Conservation (phyloP, 169 alveolate species). For the Eimeria maxima region DNA sequence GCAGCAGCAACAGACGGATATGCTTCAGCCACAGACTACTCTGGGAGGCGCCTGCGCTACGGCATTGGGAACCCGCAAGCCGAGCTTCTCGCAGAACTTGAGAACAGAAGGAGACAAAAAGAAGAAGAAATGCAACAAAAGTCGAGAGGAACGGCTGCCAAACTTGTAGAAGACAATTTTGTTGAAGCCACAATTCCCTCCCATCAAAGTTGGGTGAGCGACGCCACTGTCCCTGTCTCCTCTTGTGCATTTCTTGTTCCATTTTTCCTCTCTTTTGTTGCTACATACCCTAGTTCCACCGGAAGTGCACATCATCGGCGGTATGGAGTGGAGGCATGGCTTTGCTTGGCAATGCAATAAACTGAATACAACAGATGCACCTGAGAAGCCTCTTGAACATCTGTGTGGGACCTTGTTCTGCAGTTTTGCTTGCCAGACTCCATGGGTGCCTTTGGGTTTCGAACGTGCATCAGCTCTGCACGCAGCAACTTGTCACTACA, state of each 20-base stretch:
- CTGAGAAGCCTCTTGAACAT: no score
- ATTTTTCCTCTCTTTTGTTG: no score
- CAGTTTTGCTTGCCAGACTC: no score
- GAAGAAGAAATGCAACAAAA: constrained; percentile 55
- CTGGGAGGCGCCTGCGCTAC: constrained; percentile 10
- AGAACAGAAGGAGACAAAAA: constrained; percentile 74
- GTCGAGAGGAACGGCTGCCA: constrained; percentile 83
- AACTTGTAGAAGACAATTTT: constrained; percentile 81
- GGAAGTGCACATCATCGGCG: no score
- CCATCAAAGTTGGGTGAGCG: constrained; percentile 85
- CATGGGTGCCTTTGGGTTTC: no score
- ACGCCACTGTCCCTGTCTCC: neutral
- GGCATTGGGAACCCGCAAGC: constrained; percentile 61
- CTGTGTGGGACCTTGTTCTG: no score
- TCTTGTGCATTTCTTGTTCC: neutral
- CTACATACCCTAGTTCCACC: neutral
- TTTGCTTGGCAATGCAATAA: no score
- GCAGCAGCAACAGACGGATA: neutral
- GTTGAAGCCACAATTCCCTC: constrained; percentile 85
- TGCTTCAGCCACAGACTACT: neutral
- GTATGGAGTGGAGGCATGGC: no score
- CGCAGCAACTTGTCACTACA: no score
- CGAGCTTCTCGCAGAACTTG: constrained; percentile 64
- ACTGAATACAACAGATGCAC: no score
- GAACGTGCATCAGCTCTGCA: no score